A percentile compares a stretch with the other conserved stretches of the same genome.
phyloP scores from a whole-genome alignment of 352 stramenopile genomes.

The Phytopythium litorale region DNA sequence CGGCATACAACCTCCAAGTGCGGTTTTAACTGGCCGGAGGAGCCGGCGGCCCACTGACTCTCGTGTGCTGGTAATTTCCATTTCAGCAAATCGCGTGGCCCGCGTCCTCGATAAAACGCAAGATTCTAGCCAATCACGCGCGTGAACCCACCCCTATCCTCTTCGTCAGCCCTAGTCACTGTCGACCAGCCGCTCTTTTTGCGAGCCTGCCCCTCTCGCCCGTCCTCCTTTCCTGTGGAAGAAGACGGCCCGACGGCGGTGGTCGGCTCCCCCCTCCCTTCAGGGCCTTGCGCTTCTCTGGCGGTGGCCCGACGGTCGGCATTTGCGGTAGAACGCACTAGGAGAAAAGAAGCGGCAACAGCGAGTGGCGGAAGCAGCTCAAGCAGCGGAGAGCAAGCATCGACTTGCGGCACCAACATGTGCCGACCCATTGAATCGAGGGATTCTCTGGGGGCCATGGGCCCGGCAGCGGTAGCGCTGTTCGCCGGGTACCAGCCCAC shows the following conservation, averaged over 20 bases:
- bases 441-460: constrained; percentile 80
- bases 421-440: constrained; percentile 82
- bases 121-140: background rate
- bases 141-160: background rate
- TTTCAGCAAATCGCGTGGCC: constrained; percentile 8
- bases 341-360: constrained; percentile 19
- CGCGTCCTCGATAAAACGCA: background rate
- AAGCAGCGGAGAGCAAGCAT: constrained; percentile 4
- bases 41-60: constrained; percentile 7
- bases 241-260: too few relatives aligned
- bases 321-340: constrained; percentile 25
- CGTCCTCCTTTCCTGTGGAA: background rate
- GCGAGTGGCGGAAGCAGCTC: constrained; percentile 17
- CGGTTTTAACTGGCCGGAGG: constrained; percentile 1
- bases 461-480: constrained; percentile 61
- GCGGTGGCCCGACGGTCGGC: constrained; percentile 8
- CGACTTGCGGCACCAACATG: constrained; percentile 29
- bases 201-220: background rate
- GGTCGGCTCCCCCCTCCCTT: background rate
- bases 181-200: too few relatives aligned
- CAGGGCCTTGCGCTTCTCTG: constrained; percentile 3
- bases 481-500: constrained; percentile 73
- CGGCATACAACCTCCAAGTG: constrained; percentile 1
- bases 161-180: background rate
- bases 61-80: background rate